A percentile compares a stretch with the other conserved stretches of the same genome.
These are phyloP conservation scores for Astrothelium macrocarpum DNA, from an alignment of 495 filamentous ascomycete genomes.

Conservation along the genomic window DNA sequence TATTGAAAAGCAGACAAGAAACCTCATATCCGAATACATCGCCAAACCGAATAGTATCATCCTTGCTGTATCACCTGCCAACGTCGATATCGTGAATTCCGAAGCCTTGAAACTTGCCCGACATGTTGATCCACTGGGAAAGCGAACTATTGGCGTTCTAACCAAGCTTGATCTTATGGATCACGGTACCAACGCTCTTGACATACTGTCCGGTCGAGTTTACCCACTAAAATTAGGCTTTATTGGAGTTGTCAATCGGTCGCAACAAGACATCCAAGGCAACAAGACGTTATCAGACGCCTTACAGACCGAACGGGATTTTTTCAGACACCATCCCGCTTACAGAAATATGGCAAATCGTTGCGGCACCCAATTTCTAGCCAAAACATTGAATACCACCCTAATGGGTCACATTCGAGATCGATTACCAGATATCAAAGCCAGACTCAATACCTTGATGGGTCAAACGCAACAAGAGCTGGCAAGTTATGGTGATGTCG, in stretches of 20 bases:
- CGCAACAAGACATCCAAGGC: conserved; percentile 95
- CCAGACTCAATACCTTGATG: conserved; percentile 94
- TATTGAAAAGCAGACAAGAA: conserved; percentile 97
- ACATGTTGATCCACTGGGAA: conserved; percentile 91
- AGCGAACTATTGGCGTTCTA: conserved; percentile 91
- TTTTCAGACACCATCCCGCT: conserved; percentile 93
- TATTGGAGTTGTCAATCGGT: conserved; percentile 96
- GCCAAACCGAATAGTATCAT: conserved; percentile 99
- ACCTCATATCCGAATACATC: conserved; percentile 95
- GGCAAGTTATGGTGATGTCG: conserved; percentile 95
- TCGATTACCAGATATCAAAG: conserved; percentile 93
- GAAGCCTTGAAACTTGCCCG: conserved; percentile 94
- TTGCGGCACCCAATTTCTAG: conserved; percentile 90
- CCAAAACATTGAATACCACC: conserved; percentile 89
- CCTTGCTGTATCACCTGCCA: conserved; percentile 91
- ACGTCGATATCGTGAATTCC: conserved; percentile 97
- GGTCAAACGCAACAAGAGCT: conserved; percentile 98
- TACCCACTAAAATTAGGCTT: conserved; percentile 97
- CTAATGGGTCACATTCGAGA: conserved; percentile 96
- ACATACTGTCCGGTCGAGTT: conserved; percentile 90
- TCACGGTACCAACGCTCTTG: conserved; percentile 94
- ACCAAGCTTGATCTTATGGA: conserved; percentile 99
- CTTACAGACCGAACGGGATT: conserved; percentile 80
- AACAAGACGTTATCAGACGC: conserved; percentile 87
- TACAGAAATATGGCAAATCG: conserved; percentile 92